Conservation (phyloP, 1,284 basidiomycete species). For the Ustilago loliicola region DNA sequence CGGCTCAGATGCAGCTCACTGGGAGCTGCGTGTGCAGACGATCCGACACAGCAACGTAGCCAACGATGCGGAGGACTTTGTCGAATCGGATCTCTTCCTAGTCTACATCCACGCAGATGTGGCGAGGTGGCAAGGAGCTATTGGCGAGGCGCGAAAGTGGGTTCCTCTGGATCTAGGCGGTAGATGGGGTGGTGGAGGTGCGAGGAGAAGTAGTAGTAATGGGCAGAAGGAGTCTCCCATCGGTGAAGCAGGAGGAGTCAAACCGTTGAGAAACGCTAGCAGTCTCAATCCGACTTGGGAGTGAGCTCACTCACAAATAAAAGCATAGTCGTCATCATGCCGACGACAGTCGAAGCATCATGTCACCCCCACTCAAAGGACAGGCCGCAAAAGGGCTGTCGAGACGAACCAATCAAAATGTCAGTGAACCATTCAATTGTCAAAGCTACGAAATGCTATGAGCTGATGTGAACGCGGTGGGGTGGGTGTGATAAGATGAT, state of each 20-base stretch:
- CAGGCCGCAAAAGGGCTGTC: not conserved
- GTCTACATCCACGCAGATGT: slow-evolving; percentile 40
- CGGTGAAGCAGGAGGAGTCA: slow-evolving; percentile 8
- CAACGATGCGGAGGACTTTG: slow-evolving; percentile 24
- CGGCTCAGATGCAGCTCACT: slow-evolving; percentile 27
- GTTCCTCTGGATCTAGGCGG: slow-evolving; percentile 27
- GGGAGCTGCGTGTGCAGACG: slow-evolving; percentile 44
- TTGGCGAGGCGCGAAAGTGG: slow-evolving; percentile 46
- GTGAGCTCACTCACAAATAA: slow-evolving; percentile 3
- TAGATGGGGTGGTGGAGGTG: slow-evolving; percentile 16
- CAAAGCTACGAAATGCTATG: not conserved
- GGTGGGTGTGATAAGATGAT: not conserved
- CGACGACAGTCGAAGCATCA: not conserved
- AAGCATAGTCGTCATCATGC: not conserved
- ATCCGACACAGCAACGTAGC: slow-evolving; percentile 33
- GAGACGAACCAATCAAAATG: not conserved
- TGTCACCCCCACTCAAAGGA: not conserved
- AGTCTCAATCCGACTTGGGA: slow-evolving; percentile 42
- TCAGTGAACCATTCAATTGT: not conserved
- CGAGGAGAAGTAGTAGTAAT: not conserved
- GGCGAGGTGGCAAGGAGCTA: slow-evolving; percentile 27
- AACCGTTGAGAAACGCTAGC: slow-evolving; percentile 22
- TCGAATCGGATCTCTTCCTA: slow-evolving; percentile 49
- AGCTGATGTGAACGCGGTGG: too few species aligned
- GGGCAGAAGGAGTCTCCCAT: not conserved